Evolutionary conservation across 495 filamentous ascomycete species (phyloP), one percentile per base, ranked within the genome.

Genomic region (Penicillium manginii): DNA sequence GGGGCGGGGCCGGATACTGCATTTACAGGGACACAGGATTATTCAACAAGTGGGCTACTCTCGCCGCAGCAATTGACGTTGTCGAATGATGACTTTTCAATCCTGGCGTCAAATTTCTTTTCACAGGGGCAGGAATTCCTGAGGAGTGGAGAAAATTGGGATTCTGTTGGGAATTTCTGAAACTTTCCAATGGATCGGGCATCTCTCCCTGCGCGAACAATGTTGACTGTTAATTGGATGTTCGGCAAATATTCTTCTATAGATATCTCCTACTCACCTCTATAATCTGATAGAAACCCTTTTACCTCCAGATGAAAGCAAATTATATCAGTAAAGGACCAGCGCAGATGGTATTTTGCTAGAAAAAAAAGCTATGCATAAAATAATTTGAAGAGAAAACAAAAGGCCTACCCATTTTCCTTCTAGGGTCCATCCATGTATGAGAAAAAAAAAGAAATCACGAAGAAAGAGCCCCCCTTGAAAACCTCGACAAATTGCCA

Each of bases 401-500:
- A n/a, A 37, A n/a, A 37, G 35, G 15, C 35, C 15, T 37, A 4
- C 40, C 40, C 40, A 43, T 17, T 43, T n/a, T 3, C 40, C 17
- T 43, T 43, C 17, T 43, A 43, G 8, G 10, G 14, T n/a, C 17
- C 3, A 40, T n/a, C 17, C 17, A 47, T 47, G 18, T 12, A 23
- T 2, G 9, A 15, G 11, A 22, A 12, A 22, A 9, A 47, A 3
- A 15, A 3, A 22, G 4, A 22, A 9, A 47, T 33, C 32, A 64
- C n/a, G 40, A 47, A 33, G 53, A 45, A 55, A 79, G 49, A 9
- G 77, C 73, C 15, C 59, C 59, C 58, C 61, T 69, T 73, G 42
- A 79, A 69, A n/a, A 67, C 82, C 58, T 83, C 64, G 5, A 89
- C 86, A 74, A 97, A 98, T 3, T 70, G 66, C 72, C 85, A 90